Conservation (phyloP, 441 rosid genomes). For the Erodium trifolium region DNA sequence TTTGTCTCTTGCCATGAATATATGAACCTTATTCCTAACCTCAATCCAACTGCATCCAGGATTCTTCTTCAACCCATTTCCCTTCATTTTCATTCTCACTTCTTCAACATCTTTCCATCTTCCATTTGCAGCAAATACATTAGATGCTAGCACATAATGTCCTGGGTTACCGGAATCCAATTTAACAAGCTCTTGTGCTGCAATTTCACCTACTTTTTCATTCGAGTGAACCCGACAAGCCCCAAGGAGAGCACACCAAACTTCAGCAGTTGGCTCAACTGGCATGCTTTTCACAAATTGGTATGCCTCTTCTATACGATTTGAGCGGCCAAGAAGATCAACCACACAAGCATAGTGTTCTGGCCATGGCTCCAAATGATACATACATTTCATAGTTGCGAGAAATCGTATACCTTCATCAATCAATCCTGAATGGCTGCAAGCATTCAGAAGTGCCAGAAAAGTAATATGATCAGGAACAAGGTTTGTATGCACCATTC, state of each 20-base stretch:
- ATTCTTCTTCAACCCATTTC: slow-evolving; percentile 56
- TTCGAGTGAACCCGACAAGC: slow-evolving; percentile 75
- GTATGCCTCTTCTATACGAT: slow-evolving; percentile 60
- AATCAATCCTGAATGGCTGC: slow-evolving; percentile 78
- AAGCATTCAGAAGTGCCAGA: slow-evolving; percentile 67
- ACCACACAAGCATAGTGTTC: slow-evolving; percentile 78
- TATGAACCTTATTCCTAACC: slow-evolving; percentile 45
- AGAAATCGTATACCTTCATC: slow-evolving; percentile 56
- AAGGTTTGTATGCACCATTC: slow-evolving; percentile 38
- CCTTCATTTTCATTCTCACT: slow-evolving; percentile 63
- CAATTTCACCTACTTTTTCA: slow-evolving; percentile 58
- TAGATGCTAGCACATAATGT: slow-evolving; percentile 72
- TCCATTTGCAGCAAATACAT: slow-evolving; percentile 60
- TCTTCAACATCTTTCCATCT: slow-evolving; percentile 61
- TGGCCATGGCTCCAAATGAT: slow-evolving; percentile 78
- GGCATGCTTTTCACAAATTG: slow-evolving; percentile 58
- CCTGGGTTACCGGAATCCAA: slow-evolving; percentile 58
- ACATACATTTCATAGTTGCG: slow-evolving; percentile 50
- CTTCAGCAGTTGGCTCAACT: slow-evolving; percentile 55
- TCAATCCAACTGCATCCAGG: slow-evolving; percentile 95
- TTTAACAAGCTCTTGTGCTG: slow-evolving; percentile 53
- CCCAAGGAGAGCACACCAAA: slow-evolving; percentile 82
- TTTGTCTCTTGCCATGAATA: slow-evolving; percentile 56
- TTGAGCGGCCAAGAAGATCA: slow-evolving; percentile 84
- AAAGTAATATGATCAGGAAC: slow-evolving; percentile 70